phyloP scores from a whole-genome alignment of 306 rosid species.

The Styphnolobium japonicum region DNA sequence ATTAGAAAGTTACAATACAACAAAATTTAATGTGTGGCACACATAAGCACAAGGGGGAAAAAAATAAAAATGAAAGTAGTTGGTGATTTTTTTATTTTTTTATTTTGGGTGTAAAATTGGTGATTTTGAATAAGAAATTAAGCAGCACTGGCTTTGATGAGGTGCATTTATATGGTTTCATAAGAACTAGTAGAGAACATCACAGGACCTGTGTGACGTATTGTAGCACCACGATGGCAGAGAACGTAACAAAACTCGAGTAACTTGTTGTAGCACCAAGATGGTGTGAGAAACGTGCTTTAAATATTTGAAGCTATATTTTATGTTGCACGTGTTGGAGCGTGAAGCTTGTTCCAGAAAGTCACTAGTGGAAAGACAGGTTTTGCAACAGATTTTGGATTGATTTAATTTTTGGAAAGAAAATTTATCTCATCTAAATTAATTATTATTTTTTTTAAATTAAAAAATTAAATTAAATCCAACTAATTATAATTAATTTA shows the following conservation, averaged over 20 bases:
- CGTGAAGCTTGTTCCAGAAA: background rate
- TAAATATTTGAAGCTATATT: background rate
- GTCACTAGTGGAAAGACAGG: background rate
- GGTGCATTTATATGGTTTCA: background rate
- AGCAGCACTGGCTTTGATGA: background rate
- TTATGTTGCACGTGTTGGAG: background rate
- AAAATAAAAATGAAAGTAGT: background rate
- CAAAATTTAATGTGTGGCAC: background rate
- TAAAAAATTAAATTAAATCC: too few relatives aligned
- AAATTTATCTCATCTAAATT: too few relatives aligned
- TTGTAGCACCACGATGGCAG: background rate
- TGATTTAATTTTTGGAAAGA: too few relatives aligned
- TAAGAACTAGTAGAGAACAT: too few relatives aligned
- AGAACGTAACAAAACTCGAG: background rate
- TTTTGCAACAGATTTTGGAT: too few relatives aligned
- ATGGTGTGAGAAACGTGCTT: slow-evolving; percentile 34
- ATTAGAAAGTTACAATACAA: background rate
- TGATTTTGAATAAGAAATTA: background rate
- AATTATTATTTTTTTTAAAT: too few relatives aligned
- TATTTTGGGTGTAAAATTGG: too few relatives aligned
- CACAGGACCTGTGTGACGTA: too few relatives aligned
- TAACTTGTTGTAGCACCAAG: background rate
- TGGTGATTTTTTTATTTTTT: background rate
- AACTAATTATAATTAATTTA: too few relatives aligned
- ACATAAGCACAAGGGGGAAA: background rate